phyloP scores from a whole-genome alignment of 208 protist genomes.

The Trypanosoma vivax region DNA sequence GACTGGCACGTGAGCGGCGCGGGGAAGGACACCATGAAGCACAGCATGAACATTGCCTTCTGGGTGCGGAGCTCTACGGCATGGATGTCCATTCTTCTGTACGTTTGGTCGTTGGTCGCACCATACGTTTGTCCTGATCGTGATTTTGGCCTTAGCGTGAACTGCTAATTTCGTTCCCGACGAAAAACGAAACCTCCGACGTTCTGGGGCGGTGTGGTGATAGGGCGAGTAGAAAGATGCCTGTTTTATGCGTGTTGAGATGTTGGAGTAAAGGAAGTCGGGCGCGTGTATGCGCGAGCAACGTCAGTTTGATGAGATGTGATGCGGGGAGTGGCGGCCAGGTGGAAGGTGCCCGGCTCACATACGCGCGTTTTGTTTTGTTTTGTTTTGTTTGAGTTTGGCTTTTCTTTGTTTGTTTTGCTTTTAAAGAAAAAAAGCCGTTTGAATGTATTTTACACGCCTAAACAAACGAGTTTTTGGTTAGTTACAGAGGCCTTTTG shows the following conservation, averaged over 20 bases:
- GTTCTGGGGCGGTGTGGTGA: too few species aligned
- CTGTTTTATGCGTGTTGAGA: not conserved
- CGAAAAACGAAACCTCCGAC: too few species aligned
- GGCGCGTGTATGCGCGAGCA: not conserved
- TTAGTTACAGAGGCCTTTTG: not conserved
- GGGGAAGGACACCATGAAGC: constrained; percentile 32
- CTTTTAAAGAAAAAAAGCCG: not conserved
- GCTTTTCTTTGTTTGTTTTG: constrained; percentile 12
- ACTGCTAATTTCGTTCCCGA: too few species aligned
- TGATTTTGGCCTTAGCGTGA: constrained; percentile 74
- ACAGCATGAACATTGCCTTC: constrained; percentile 69
- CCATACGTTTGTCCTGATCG: constrained; percentile 84
- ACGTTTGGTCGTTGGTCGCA: constrained; percentile 90
- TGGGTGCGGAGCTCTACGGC: constrained; percentile 87
- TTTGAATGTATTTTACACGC: not conserved
- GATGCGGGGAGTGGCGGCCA: too few species aligned
- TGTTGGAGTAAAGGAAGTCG: not conserved
- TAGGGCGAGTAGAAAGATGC: not conserved
- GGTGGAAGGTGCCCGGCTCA: too few species aligned
- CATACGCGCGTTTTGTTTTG: not conserved
- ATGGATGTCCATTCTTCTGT: constrained; percentile 78
- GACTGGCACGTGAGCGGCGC: constrained; percentile 84
- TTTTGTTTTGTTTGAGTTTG: constrained; percentile 9
- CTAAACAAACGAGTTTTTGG: not conserved
- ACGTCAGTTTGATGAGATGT: too few species aligned